Evolutionary conservation across 1,284 basidiomycete genomes (phyloP), one percentile per base, ranked within the genome.

Genomic region (Sporisorium exsertum): DNA sequence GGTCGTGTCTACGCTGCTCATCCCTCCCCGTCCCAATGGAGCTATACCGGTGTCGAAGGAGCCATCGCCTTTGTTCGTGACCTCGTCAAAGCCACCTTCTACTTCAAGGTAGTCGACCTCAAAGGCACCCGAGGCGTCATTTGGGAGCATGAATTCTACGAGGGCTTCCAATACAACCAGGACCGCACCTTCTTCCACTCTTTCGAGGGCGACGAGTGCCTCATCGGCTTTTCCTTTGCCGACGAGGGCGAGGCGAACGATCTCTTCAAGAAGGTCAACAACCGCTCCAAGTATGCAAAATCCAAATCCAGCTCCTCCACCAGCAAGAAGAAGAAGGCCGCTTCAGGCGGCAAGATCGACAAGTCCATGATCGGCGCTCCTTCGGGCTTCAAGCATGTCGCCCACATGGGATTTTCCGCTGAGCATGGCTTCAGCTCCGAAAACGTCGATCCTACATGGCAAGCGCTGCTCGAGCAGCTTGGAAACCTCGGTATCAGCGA

Each of bases 171-270:
- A 69, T 94, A 94, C 86, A 89, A 91, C 82, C 90, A 93, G 83
- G 96, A 98, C 84, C 89, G 95, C 73, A 90, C 92, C 2, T 97
- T 92, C 89, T 97, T 98, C 85, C 94, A 97, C 87, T 92, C 94
- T 2, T 98, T 97, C 86, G 89, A 92, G 15, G 93, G 94, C 59
- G 95, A 98, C 87, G 89, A 91, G 78, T 94, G 92, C 82, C 92
- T 93, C 91, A 90, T 98, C 81, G 95, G 93, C 0, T 89, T 98
- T 70, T 94, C 95, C 22, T 98, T 97, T 82, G 90, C 93, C 1
- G 92, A 94, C 53, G 94, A 97, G 85, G 87, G 88, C 22, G 96
- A 98, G 83, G 96, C 95, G 0, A 91, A 91, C 81, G 88, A 90
- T n/a, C 91, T 98, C 72, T 91, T 90, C 88, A 97, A 97, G 87